Evolutionary conservation across 176 grass and related monocot species (phyloP), one percentile per base, ranked within the genome.

Genomic region (Calamus simplicifolius): DNA sequence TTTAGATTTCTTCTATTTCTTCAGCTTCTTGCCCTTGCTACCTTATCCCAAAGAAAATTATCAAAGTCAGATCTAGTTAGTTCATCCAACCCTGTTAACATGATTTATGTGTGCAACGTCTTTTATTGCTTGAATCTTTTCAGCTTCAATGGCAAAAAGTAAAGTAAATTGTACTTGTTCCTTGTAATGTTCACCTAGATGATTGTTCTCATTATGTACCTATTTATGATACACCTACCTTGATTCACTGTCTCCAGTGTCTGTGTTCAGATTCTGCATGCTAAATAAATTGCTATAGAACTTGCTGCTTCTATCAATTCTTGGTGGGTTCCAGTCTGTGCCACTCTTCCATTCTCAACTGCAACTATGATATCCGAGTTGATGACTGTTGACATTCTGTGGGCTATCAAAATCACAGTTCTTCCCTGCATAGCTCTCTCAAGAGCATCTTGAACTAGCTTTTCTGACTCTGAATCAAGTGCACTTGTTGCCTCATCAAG

Each of bases 401-500:
- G 85, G 30, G 85, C 85, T 48, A 82, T 79, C 26, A 82, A 56
- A 56, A 87, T 87, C 43, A 82, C 84, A 29, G 84, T 87, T 61
- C 75, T 82, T 27, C 85, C 79, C 19, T 59, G 58, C 79, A 87
- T 82, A 26, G 76, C 75, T 65, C 61, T 68, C 18, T 71, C 79
- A 50, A 87, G 57, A 52, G 85, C 85, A 49, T 79, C 75, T 66
- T 87, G 85, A 28, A 87, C 75, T 51, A 76, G 38, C 75, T 76
- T 82, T 66, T 87, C 85, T 14, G 85, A 88, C 70, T 80, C 85
- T 16, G 85, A 83, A 78, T 88, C 85, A 49, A 88, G 85, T 5
- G 85, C 85, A 57, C 85, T 88, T 48, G 76, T 88, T 14, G 85
- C 72, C 74, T 88, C 85, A 50, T 88, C 85, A 18, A 88, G 85